Evolutionary conservation across 2,329 filamentous ascomycete species (phyloP), one percentile per base, ranked within the genome.

Genomic region (Ophiognomonia clavigignenti-juglandacearum): DNA sequence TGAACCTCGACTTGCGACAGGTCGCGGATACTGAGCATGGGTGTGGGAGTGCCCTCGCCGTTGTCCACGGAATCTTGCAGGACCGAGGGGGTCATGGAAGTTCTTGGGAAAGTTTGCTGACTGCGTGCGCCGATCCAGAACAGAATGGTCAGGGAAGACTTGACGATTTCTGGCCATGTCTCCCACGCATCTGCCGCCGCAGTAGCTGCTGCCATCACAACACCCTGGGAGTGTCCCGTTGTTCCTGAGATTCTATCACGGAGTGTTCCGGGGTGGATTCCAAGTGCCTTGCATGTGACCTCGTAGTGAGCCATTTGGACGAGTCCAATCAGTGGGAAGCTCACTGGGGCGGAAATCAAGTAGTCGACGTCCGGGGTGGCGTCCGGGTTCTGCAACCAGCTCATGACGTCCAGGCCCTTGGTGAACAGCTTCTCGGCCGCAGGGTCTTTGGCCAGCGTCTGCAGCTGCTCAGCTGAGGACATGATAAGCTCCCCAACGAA

Each of bases 81-180:
- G 61, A 92, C 88, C 37, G 82, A 87, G 0, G 93, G 95, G 4
- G 91, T 89, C 59, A 98, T 78, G 27, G 93, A 97, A 4, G 93
- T 98, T 57, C 88, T 83, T 32, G 93, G 95, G 69, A 96, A 98
- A 2, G 91, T 91, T 68, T 98, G 93, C 68, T 98, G 93, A 67
- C 92, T 96, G 61, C 93, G 86, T 52, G 92, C 84, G 64, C 95
- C 93, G 57, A 98, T 96, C 93, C 93, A 98, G 77, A 98, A 98
- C 24, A 98, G 85, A 61, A 96, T 88, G 24, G 88, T 93, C 54
- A 98, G 74, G 3, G 92, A 87, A 57, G 88, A 83, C 59, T 78
- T 84, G 46, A 89, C 80, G 46, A 88, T 82, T 60, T 87, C 83
- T 55, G 86, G 82, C 65, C 93, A 98, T 1, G 88, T 88, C 53